Evolutionary conservation across 176 grass and related monocot species (phyloP).

Genomic region (Tillandsia leiboldiana): DNA sequence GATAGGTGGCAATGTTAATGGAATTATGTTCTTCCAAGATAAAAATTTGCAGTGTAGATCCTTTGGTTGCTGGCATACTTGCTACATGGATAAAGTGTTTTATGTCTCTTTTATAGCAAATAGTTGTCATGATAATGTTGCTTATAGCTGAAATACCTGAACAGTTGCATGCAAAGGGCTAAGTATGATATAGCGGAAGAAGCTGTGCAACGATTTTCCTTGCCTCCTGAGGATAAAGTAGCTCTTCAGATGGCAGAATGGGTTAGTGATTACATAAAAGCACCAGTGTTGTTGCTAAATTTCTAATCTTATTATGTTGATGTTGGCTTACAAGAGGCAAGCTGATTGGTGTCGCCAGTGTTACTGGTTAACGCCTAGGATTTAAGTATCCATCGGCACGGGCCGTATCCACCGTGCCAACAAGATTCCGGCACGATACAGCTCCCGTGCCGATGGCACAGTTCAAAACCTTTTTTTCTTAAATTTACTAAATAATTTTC

Average conservation of each 20-base stretch:
- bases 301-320: neutral
- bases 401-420: too few species aligned
- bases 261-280: constrained; percentile 71
- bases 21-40: neutral
- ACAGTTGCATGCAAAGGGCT: constrained; percentile 84
- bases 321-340: neutral
- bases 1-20: neutral
- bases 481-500: too few species aligned
- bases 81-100: neutral
- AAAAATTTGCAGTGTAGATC: neutral
- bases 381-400: too few species aligned
- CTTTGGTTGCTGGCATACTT: neutral
- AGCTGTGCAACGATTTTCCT: constrained; percentile 80
- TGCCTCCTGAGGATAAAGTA: constrained; percentile 86
- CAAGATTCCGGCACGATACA: too few species aligned
- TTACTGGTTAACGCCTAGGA: too few species aligned
- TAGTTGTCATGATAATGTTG: constrained; percentile 20
- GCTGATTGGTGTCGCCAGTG: too few species aligned
- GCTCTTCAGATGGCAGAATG: constrained; percentile 78
- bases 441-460: too few species aligned
- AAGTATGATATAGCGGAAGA: constrained; percentile 95
- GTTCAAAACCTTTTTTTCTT: too few species aligned
- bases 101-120: neutral
- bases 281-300: constrained; percentile 39
- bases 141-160: constrained; percentile 27